Evolutionary conservation across 352 stramenopile genomes (phyloP).

Genomic region (Saprolegnia parasitica): DNA sequence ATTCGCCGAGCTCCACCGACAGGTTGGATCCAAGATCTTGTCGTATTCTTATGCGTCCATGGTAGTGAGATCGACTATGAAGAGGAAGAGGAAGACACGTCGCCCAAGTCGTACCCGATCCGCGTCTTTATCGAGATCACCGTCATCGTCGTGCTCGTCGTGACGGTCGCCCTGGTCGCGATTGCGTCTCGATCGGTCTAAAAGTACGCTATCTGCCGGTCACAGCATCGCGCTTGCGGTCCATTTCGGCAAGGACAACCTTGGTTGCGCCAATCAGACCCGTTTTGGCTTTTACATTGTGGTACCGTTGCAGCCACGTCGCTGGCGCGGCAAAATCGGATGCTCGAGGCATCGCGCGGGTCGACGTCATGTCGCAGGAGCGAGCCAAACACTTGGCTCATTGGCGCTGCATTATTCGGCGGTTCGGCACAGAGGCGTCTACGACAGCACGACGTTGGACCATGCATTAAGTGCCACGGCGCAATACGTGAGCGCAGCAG

Average conservation of each 20-base stretch:
- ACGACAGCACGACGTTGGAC: neutral
- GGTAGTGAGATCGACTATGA: conserved; percentile 17
- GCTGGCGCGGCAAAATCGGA: neutral
- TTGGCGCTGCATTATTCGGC: too few relatives aligned
- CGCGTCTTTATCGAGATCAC: conserved; percentile 26
- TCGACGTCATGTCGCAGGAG: neutral
- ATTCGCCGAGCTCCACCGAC: conserved; percentile 1
- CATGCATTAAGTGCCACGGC: neutral
- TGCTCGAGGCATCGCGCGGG: too few relatives aligned
- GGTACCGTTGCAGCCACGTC: conserved; percentile 22
- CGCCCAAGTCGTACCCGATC: conserved; percentile 14
- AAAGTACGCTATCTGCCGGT: neutral
- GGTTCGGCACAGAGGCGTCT: neutral
- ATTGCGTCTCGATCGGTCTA: conserved; percentile 17
- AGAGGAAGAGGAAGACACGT: conserved; percentile 12
- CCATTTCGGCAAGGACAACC: conserved; percentile 3
- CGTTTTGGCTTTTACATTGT: neutral
- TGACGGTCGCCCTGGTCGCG: conserved; percentile 9
- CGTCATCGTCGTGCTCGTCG: conserved; percentile 16
- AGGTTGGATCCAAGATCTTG: neutral
- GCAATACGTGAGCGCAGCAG: conserved; percentile 30
- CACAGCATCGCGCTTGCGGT: neutral
- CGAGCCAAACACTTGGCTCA: neutral
- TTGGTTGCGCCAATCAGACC: neutral
- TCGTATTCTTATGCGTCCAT: neutral